phyloP scores from a whole-genome alignment of 2,329 filamentous ascomycete genomes.

The Aspergillus ibericus region DNA sequence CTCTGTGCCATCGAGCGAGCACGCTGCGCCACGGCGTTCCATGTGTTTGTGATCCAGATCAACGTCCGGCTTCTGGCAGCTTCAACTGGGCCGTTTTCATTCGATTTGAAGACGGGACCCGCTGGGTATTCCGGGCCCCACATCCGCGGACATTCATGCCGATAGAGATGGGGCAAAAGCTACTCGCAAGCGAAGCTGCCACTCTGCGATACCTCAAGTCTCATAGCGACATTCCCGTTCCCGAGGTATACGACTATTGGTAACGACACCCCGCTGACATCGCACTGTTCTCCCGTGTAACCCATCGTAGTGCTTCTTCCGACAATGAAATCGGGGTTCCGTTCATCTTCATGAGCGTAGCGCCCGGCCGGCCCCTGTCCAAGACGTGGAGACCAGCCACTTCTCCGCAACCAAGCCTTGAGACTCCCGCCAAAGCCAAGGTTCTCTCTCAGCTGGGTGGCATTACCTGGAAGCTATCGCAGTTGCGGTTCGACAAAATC shows the following conservation, averaged over 20 bases:
- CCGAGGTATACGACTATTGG: conserved; percentile 31
- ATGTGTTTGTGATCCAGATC: conserved; percentile 23
- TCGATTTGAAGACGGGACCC: conserved; percentile 31
- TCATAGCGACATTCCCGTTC: conserved; percentile 33
- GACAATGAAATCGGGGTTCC: conserved; percentile 32
- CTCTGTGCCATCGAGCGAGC: conserved; percentile 20
- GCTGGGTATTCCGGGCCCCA: conserved; percentile 34
- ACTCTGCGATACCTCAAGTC: conserved; percentile 32
- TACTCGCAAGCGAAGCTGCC: conserved; percentile 35
- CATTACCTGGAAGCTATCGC: conserved; percentile 26
- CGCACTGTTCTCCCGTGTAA: conserved; percentile 3
- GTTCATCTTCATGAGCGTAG: conserved; percentile 37
- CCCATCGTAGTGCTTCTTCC: conserved; percentile 11
- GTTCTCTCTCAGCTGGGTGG: conserved; percentile 28
- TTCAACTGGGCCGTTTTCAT: conserved; percentile 35
- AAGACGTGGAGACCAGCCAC: conserved; percentile 20
- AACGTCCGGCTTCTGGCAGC: conserved; percentile 27
- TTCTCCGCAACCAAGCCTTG: conserved; percentile 12
- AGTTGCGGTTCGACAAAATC: conserved; percentile 28
- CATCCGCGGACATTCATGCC: conserved; percentile 15
- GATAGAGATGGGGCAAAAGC: conserved; percentile 18
- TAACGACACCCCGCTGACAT: conserved; percentile 8
- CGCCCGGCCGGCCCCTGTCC: conserved; percentile 27
- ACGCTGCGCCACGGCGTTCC: conserved; percentile 16
- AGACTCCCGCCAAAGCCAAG: conserved; percentile 20